Percentiles rank a stretch among this genome's conserved stretches.
Conservation (phyloP, 345 rosid genomes). For the Theobroma cacao region DNA sequence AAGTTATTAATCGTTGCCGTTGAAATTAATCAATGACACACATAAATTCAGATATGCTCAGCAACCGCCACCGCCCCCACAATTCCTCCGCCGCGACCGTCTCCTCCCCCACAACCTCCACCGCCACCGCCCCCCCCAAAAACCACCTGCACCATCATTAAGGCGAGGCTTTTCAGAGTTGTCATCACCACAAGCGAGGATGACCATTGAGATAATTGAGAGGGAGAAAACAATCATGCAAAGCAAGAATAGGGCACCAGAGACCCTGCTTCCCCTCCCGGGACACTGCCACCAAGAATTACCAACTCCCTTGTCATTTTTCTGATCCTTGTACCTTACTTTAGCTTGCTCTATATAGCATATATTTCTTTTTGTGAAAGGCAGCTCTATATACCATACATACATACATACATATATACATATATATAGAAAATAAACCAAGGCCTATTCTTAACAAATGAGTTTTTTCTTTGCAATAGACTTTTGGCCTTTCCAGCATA, state of each 20-base stretch:
- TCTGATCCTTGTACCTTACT: neutral
- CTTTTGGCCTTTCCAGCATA: too few species aligned
- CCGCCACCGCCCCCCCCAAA: slow-evolving; percentile 11
- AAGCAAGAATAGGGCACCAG: slow-evolving; percentile 4
- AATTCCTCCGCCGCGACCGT: neutral
- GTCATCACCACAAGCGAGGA: slow-evolving; percentile 22
- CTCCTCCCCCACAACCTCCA: neutral
- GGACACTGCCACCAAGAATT: neutral
- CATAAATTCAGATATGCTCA: too few species aligned
- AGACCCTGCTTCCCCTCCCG: neutral
- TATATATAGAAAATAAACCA: too few species aligned
- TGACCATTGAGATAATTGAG: slow-evolving; percentile 19
- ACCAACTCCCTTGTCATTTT: neutral
- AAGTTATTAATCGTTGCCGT: too few species aligned
- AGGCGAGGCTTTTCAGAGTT: neutral
- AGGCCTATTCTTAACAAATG: too few species aligned
- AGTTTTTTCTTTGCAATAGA: too few species aligned
- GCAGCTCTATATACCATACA: too few species aligned
- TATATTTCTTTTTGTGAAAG: too few species aligned
- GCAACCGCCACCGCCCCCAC: neutral
- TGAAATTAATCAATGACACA: too few species aligned
- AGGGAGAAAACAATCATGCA: slow-evolving; percentile 16
- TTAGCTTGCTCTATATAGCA: too few species aligned
- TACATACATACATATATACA: too few species aligned
- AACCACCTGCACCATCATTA: neutral